Percentiles rank a stretch among this genome's conserved stretches.
phyloP scores from a whole-genome alignment of 2,329 filamentous ascomycete species.

The Hypoxylon rubiginosum region DNA sequence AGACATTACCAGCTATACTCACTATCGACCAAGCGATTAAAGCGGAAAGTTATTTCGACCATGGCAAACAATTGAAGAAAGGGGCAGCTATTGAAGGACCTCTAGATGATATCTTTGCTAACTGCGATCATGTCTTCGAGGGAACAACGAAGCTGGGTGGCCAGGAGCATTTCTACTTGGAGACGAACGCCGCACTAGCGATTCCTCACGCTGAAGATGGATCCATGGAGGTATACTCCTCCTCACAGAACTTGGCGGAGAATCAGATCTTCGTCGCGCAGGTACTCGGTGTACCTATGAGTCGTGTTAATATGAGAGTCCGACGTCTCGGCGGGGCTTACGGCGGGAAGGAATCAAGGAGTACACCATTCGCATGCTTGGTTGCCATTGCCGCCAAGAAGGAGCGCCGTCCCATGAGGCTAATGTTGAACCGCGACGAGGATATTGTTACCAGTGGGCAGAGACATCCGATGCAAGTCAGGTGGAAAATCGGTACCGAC shows the following conservation, averaged over 20 bases:
- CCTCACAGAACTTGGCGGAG: constrained; percentile 92
- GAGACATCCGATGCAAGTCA: constrained; percentile 87
- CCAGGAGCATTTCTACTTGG: constrained; percentile 95
- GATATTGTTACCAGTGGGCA: constrained; percentile 93
- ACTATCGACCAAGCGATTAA: constrained; percentile 95
- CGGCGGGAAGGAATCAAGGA: constrained; percentile 91
- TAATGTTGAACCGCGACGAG: constrained; percentile 94
- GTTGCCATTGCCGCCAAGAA: constrained; percentile 88
- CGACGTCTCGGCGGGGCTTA: constrained; percentile 94
- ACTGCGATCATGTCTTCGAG: constrained; percentile 83
- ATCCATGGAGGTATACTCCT: constrained; percentile 91
- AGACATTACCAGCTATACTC: constrained; percentile 88
- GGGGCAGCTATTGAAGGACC: constrained; percentile 64
- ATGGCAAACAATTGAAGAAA: constrained; percentile 83
- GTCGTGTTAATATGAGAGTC: constrained; percentile 88
- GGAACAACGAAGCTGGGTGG: constrained; percentile 89
- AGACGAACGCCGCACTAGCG: constrained; percentile 86
- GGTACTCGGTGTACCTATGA: constrained; percentile 83
- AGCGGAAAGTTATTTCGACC: constrained; percentile 84
- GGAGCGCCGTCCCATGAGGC: constrained; percentile 81
- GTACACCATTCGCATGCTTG: constrained; percentile 83
- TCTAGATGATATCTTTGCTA: constrained; percentile 76
- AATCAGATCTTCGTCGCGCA: constrained; percentile 88
- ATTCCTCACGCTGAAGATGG: constrained; percentile 90
- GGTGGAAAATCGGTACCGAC: constrained; percentile 91